A percentile compares a stretch with the other conserved stretches of the same genome.
phyloP scores from a whole-genome alignment of 257 asterid genomes.

The Solanum gracilifrons region DNA sequence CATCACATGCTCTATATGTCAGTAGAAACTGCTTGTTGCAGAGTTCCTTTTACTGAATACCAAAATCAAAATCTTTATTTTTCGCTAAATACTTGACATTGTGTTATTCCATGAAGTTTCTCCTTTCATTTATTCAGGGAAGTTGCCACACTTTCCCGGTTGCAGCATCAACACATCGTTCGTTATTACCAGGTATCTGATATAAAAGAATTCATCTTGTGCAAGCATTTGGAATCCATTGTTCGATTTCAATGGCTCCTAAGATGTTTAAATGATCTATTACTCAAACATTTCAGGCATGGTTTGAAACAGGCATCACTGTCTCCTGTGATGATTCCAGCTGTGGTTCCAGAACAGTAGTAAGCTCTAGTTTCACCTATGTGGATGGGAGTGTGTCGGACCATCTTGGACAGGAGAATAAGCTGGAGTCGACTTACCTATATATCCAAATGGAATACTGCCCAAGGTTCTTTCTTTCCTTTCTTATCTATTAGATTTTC shows the following conservation, averaged over 20 bases:
- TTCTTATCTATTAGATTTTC: neutral
- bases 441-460: conserved; percentile 98
- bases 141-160: conserved; percentile 89
- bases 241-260: neutral
- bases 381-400: conserved; percentile 53
- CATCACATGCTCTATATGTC: neutral
- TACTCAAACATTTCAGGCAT: conserved; percentile 55
- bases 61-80: neutral
- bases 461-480: conserved; percentile 53
- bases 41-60: neutral
- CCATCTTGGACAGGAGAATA: conserved; percentile 37
- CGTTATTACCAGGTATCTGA: conserved; percentile 84
- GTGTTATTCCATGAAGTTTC: neutral
- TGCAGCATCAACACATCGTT: conserved; percentile 97
- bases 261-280: neutral
- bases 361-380: conserved; percentile 63
- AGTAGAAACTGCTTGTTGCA: neutral
- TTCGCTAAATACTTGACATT: neutral
- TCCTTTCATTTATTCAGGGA: conserved; percentile 43
- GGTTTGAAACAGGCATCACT: conserved; percentile 87
- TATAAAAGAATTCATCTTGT: conserved; percentile 1
- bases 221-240: neutral
- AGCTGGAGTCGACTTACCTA: conserved; percentile 72
- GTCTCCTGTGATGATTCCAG: conserved; percentile 38
- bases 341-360: conserved; percentile 52